Conservation (phyloP, 2,329 filamentous ascomycete species). For the Periglandula ipomoeae region DNA sequence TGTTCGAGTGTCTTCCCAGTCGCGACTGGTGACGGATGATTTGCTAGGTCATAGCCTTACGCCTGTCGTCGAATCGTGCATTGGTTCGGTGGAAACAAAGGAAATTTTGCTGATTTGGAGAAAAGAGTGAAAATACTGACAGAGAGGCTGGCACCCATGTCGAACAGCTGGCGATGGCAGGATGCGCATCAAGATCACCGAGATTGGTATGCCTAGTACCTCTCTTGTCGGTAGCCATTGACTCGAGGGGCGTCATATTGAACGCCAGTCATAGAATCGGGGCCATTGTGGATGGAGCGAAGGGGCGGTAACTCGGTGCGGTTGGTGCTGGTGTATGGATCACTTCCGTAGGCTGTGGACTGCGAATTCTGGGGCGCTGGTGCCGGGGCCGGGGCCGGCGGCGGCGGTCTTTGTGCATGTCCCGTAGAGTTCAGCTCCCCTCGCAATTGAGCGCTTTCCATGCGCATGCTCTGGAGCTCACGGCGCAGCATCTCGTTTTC, state of each 20-base stretch:
- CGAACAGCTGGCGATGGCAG: background rate
- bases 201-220: slow-evolving; percentile 18
- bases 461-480: slow-evolving; percentile 36
- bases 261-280: slow-evolving; percentile 58
- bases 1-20: background rate
- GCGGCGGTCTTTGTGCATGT: slow-evolving; percentile 15
- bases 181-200: background rate
- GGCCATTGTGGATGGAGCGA: slow-evolving; percentile 38
- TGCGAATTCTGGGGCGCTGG: slow-evolving; percentile 8
- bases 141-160: background rate
- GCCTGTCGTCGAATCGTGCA: slow-evolving; percentile 12
- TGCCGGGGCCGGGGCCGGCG: slow-evolving; percentile 14
- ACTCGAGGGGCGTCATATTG: slow-evolving; percentile 46
- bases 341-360: slow-evolving; percentile 16
- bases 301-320: slow-evolving; percentile 49
- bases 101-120: background rate
- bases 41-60: background rate
- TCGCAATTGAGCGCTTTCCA: slow-evolving; percentile 40
- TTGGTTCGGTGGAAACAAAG: background rate
- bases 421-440: slow-evolving; percentile 19
- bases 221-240: slow-evolving; percentile 37
- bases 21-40: background rate
- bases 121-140: background rate
- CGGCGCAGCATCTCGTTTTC: slow-evolving; percentile 41
- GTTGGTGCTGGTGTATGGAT: slow-evolving; percentile 22